phyloP scores from a whole-genome alignment of 2,329 filamentous ascomycete species.

The Sporothrix variecibatus region DNA sequence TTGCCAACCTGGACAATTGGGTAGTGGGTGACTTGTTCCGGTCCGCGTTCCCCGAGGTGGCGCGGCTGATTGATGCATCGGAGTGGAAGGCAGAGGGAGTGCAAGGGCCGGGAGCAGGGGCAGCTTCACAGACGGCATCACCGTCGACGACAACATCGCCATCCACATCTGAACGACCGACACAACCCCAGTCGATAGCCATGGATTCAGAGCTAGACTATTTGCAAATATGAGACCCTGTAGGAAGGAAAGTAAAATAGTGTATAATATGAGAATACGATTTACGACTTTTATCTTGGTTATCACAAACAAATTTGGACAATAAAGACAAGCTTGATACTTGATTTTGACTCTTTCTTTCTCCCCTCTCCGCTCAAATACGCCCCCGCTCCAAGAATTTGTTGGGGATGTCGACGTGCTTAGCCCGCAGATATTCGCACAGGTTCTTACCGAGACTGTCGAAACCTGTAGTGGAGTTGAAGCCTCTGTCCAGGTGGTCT shows the following conservation, averaged over 20 bases:
- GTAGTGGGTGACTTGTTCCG: neutral
- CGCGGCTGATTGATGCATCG: neutral
- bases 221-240: neutral
- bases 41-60: neutral
- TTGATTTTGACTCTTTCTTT: too few species aligned
- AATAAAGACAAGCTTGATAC: neutral
- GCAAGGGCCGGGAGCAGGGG: neutral
- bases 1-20: slow-evolving; percentile 7
- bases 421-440: slow-evolving; percentile 38
- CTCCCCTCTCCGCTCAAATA: neutral
- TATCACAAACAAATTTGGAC: neutral
- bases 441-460: slow-evolving; percentile 28
- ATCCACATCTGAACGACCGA: neutral
- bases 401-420: slow-evolving; percentile 47
- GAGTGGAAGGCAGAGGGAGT: neutral
- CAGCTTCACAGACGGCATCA: neutral
- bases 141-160: neutral
- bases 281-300: neutral
- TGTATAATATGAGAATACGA: neutral
- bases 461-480: slow-evolving; percentile 27
- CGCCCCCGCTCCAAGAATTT: slow-evolving; percentile 40
- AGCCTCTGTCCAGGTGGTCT: slow-evolving; percentile 39
- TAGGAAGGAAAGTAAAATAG: neutral
- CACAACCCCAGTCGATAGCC: neutral
- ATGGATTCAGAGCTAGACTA: neutral